Evolutionary conservation across 2,329 filamentous ascomycete genomes (phyloP), one percentile per base, ranked within the genome.

Genomic region (Alternaria incomplexa): DNA sequence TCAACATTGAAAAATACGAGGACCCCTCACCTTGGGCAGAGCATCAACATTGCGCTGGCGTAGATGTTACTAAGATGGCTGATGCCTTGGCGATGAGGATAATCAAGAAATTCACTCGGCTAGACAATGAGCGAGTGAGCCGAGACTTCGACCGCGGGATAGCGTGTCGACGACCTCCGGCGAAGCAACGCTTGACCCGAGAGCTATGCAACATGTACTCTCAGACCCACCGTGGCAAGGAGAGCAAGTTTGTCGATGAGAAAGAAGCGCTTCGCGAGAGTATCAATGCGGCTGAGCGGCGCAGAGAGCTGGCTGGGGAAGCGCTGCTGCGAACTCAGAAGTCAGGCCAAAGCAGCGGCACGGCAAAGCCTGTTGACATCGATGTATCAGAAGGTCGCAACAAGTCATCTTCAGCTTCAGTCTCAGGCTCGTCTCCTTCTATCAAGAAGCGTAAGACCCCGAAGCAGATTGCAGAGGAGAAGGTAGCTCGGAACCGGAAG

Each of bases 161-260:
- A 54, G 4, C 36, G 26, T 30, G 48, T 2, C 15, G 48, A 15
- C 23, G 48, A 23, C 17, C 50, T 15, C 58, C 62, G 13, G 46
- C 54, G 2, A 13, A 50, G 30, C 17, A 47, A 3, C 45, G 44
- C 9, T 32, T 56, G 11, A 45, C 55, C 40, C 58, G 62, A 10
- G 62, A 61, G 15, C 54, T 61, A 7, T 50, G 20, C 11, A 46
- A 32, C 12, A 61, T 61, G 58, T 50, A 61, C 22, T 58, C 26
- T 11, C 58, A 61, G 26, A 30, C 58, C 4, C 25, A 15, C n/a
- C 32, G 48, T 12, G 36, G 44, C 12, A 57, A 55, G 22, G 3
- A 47, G 15, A 28, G 50, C 6, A 26, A 50, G 9, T n/a, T 55
- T 22, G 23, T 51, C 12, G 58, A 55, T 50, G 46, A 47, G 22